Evolutionary conservation across 768 basidiomycete species (phyloP), one percentile per base, ranked within the genome.

Genomic region (Phlebiopsis flavidoalba): DNA sequence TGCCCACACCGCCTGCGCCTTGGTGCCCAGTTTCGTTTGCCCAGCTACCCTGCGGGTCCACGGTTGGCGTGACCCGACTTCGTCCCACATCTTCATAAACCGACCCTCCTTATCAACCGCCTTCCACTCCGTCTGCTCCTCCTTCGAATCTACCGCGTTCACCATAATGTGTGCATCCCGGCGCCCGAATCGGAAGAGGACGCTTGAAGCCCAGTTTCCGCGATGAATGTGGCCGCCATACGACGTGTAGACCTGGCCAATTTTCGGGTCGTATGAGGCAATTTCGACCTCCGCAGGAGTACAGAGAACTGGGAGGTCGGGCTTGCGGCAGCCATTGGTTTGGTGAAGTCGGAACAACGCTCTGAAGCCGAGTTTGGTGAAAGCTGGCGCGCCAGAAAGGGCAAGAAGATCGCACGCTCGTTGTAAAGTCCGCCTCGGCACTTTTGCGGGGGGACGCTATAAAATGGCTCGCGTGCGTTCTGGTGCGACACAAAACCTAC

Each of bases 131-230:
- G 88, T 87, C 71, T 87, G 91, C 65, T 90, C 79, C 59, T 89
- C 83, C 57, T 76, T 83, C 33, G 87, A 83, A 69, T 94, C 92
- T 70, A 89, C 83, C 1, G 83, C 76, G 53, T 79, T 76, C 26
- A 93, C 79, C 19, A 86, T 83, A 60, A 94, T 83, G 66, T 80
- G 83, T 11, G 84, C 82, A 62, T 83, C 79, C 50, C 81, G 81
- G 35, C 84, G 81, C 57, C n/a, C 87, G 83, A 50, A 88, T 75
- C 2, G 89, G 77, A 22, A 94, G 82, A 22, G 91, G 88, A 0
- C 92, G 87, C 73, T 95, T 95, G 63, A 95, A 76, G 22, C 93
- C 83, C 85, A 95, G 75, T 93, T 82, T 57, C 91, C 90, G 26
- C 91, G 83, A 65, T 87, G 79, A 12, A 86, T 84, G 69, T 90